These are phyloP conservation scores for Arthrobotrys musiformis DNA, from an alignment of 2,329 filamentous ascomycete genomes.

Conservation along the genomic window DNA sequence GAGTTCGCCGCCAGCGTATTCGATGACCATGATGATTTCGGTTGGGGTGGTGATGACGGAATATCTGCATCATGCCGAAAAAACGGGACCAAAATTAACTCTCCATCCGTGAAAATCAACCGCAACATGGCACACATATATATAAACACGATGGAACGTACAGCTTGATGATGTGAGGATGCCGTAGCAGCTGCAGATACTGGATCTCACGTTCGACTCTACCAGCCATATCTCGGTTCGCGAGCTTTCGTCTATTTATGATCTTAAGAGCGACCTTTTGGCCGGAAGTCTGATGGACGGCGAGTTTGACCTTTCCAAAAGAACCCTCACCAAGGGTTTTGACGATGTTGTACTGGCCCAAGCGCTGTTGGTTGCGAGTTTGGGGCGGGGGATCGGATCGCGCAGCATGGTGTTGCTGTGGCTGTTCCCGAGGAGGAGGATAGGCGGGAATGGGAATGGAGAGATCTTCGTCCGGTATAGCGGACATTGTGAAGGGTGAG, in stretches of 20 bases:
- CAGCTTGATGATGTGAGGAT: slow-evolving; percentile 99
- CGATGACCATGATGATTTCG: slow-evolving; percentile 99
- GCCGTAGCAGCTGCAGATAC: slow-evolving; percentile 91
- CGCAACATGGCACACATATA: not conserved
- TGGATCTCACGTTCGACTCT: slow-evolving; percentile 98
- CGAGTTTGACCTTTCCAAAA: slow-evolving; percentile 98
- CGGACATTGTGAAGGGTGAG: slow-evolving; percentile 28
- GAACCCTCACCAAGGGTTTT: slow-evolving; percentile 94
- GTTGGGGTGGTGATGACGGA: slow-evolving; percentile 94
- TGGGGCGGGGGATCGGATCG: slow-evolving; percentile 71
- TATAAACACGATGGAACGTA: slow-evolving; percentile 65
- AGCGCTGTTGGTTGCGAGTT: slow-evolving; percentile 70
- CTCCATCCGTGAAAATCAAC: not conserved
- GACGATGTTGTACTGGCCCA: slow-evolving; percentile 91
- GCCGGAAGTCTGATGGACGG: slow-evolving; percentile 87
- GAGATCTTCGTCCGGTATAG: slow-evolving; percentile 52
- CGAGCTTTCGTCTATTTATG: slow-evolving; percentile 93
- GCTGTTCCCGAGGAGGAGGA: slow-evolving; percentile 54
- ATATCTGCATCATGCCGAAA: slow-evolving; percentile 69
- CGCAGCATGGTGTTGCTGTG: slow-evolving; percentile 62
- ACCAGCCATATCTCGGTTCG: slow-evolving; percentile 97
- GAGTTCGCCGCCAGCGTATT: slow-evolving; percentile 94
- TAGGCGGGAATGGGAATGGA: slow-evolving; percentile 45
- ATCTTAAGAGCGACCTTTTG: slow-evolving; percentile 98
- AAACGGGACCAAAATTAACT: slow-evolving; percentile 57